Conservation (phyloP, 306 rosid species). For the Mimosa pudica region DNA sequence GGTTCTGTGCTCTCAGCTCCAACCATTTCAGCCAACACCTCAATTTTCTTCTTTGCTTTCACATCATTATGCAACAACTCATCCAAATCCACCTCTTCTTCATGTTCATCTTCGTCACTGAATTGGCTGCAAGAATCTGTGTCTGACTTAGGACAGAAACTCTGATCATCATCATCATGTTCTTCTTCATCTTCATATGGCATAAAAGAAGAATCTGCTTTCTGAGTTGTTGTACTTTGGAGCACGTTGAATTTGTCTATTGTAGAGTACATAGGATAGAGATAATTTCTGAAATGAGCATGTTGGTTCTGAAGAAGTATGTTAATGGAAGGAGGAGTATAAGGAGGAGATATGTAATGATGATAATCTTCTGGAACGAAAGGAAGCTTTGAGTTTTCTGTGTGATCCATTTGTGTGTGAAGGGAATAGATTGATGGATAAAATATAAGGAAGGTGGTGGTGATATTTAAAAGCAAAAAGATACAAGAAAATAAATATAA, state of each 20-base stretch:
- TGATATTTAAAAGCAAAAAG: slow-evolving; percentile 25
- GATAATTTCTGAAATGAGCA: slow-evolving; percentile 6
- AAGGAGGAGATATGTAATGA: background rate
- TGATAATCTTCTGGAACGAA: background rate
- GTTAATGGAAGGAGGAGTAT: slow-evolving; percentile 14
- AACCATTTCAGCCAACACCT: slow-evolving; percentile 46
- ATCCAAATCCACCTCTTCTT: slow-evolving; percentile 29
- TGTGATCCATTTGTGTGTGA: slow-evolving; percentile 36
- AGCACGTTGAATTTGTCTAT: slow-evolving; percentile 19
- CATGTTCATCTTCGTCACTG: background rate
- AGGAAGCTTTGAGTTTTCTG: slow-evolving; percentile 29
- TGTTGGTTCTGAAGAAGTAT: slow-evolving; percentile 1
- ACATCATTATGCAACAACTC: slow-evolving; percentile 35
- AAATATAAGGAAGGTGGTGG: slow-evolving; percentile 27
- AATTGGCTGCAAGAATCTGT: slow-evolving; percentile 40
- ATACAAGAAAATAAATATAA: background rate
- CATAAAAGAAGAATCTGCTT: slow-evolving; percentile 8
- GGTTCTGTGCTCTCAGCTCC: slow-evolving; percentile 44
- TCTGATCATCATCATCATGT: background rate
- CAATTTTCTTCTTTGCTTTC: slow-evolving; percentile 38
- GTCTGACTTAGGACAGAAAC: slow-evolving; percentile 27
- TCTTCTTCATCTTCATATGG: slow-evolving; percentile 15
- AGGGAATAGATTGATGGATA: background rate
- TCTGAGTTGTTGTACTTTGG: slow-evolving; percentile 5
- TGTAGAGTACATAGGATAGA: slow-evolving; percentile 11